Percentiles rank a stretch among this genome's conserved stretches.
phyloP scores from a whole-genome alignment of 352 stramenopile species.

The Phytophthora nicotianae region DNA sequence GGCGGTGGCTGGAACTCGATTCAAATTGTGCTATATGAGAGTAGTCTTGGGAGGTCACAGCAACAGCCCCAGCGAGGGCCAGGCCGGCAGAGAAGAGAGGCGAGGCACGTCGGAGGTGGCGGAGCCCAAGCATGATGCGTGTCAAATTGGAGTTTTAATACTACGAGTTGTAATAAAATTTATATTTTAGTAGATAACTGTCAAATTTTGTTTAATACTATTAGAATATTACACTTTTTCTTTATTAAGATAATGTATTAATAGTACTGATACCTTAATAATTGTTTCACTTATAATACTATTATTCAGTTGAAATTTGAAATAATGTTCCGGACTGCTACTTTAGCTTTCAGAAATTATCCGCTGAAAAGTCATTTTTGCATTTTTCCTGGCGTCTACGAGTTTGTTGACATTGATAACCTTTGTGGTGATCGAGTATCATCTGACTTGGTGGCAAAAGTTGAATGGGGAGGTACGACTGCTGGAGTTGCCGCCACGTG shows the following conservation, averaged over 20 bases:
- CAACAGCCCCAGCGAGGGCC: conserved; percentile 7
- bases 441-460: conserved; percentile 28
- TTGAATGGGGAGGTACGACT: background rate
- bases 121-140: conserved; percentile 5
- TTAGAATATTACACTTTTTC: too few relatives aligned
- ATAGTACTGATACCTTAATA: too few relatives aligned
- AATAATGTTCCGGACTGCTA: too few relatives aligned
- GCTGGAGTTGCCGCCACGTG: conserved; percentile 1
- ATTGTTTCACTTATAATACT: too few relatives aligned
- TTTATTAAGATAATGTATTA: too few relatives aligned
- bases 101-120: conserved; percentile 5
- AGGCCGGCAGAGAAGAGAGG: conserved; percentile 19
- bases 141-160: background rate
- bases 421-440: conserved; percentile 33
- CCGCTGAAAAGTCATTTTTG: background rate
- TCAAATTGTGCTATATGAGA: background rate
- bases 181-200: too few relatives aligned
- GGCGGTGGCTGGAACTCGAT: conserved; percentile 13
- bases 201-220: too few relatives aligned
- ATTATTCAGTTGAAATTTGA: too few relatives aligned
- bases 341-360: too few relatives aligned
- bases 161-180: too few relatives aligned
- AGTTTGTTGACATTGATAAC: conserved; percentile 16
- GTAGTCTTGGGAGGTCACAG: background rate
- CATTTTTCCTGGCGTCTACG: conserved; percentile 14